Evolutionary conservation across 345 rosid species (phyloP).

Genomic region (Lepidium aucheri): DNA sequence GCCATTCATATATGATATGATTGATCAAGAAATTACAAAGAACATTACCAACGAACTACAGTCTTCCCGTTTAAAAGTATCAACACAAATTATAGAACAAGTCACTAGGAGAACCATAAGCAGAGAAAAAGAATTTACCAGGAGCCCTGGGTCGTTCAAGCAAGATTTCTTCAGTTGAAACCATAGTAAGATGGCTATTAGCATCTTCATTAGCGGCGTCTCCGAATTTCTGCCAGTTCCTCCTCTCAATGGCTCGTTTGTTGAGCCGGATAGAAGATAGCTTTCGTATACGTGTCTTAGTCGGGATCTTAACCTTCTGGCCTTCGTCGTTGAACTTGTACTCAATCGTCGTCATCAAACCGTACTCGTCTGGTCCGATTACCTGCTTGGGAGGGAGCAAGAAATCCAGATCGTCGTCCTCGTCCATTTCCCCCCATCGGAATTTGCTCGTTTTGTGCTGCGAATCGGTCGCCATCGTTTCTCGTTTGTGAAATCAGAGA

Average conservation of each 20-base stretch:
- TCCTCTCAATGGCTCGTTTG: conserved; percentile 50
- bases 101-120: neutral
- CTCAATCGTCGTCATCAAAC: conserved; percentile 62
- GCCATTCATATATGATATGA: neutral
- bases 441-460: conserved; percentile 33
- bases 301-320: conserved; percentile 53
- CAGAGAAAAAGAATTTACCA: conserved; percentile 23
- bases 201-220: conserved; percentile 65
- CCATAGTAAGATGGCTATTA: conserved; percentile 60
- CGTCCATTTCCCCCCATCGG: conserved; percentile 77
- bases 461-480: conserved; percentile 18
- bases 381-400: conserved; percentile 69
- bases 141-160: conserved; percentile 56
- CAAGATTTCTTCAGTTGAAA: conserved; percentile 64
- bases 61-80: neutral
- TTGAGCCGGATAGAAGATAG: conserved; percentile 51
- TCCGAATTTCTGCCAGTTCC: conserved; percentile 67
- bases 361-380: conserved; percentile 72
- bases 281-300: conserved; percentile 54
- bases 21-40: neutral
- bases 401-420: conserved; percentile 57
- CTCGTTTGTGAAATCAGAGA: neutral
- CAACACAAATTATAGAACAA: neutral
- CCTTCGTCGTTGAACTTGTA: conserved; percentile 69
- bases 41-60: neutral